Percentiles rank a stretch among this genome's conserved stretches.
phyloP scores from a whole-genome alignment of 148 eudicot genomes.

The Rhododendron ovatum region DNA sequence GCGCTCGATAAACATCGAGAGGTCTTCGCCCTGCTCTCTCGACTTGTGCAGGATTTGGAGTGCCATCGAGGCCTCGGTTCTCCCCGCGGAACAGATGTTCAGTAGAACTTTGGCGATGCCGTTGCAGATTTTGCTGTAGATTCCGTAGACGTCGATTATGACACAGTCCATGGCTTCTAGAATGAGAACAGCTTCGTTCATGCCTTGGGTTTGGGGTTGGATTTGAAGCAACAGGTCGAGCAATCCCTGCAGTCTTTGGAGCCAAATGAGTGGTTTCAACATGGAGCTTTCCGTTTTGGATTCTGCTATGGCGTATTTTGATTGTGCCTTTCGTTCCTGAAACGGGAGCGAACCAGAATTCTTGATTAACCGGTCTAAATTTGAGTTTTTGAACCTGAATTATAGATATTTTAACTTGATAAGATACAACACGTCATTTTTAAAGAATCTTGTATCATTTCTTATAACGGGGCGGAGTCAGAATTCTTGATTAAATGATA shows the following conservation, averaged over 20 bases:
- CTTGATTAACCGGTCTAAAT: background rate
- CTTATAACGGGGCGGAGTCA: background rate
- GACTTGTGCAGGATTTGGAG: conserved; percentile 53
- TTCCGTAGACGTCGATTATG: conserved; percentile 56
- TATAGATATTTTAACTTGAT: background rate
- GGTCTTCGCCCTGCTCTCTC: conserved; percentile 48
- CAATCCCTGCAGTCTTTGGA: conserved; percentile 57
- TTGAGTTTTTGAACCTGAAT: background rate
- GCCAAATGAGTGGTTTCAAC: conserved; percentile 24
- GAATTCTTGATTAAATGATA: no score
- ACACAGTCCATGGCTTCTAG: conserved; percentile 77
- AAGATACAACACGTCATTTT: background rate
- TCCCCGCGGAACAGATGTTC: conserved; percentile 32
- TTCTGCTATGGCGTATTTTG: background rate
- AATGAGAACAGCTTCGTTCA: conserved; percentile 19
- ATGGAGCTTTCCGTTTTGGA: background rate
- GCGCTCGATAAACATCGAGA: conserved; percentile 42
- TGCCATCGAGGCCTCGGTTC: conserved; percentile 45
- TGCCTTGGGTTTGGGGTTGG: conserved; percentile 29
- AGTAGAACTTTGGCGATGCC: conserved; percentile 47
- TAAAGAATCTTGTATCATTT: background rate
- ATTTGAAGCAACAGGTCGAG: conserved; percentile 55
- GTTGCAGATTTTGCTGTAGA: conserved; percentile 60
- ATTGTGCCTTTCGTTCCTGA: conserved; percentile 16
- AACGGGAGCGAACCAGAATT: background rate